Evolutionary conservation across 1,284 basidiomycete genomes (phyloP), one percentile per base, ranked within the genome.

Genomic region (Ustilago esculenta): DNA sequence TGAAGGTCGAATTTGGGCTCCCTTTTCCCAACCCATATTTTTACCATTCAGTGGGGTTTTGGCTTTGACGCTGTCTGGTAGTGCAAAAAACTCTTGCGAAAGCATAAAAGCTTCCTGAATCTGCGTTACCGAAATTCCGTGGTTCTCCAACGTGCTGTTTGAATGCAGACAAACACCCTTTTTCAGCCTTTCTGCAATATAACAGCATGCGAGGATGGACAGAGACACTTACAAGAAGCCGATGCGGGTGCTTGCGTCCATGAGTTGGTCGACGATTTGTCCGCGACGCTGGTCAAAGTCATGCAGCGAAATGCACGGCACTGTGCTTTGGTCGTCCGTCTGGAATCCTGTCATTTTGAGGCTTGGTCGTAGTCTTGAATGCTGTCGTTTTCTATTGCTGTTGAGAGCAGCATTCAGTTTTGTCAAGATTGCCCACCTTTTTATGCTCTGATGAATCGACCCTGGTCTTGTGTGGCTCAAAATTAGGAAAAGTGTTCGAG

Each of bases 71-170:
- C 87, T 86, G 48, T 83, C 64, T 0, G 87, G 85, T 5, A 85
- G 83, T 1, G 82, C 82, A 61, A 89, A 88, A 79, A 88, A 86
- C 18, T 76, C 80, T 64, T 84, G 85, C 2, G 85, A 86, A 86
- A 87, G 54, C 15, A 18, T 76, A 68, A 89, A 89, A 84, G 88
- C 87, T 12, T 68, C 70, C 27, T 84, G 82, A n/a, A 87, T 83
- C 52, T 84, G 84, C 2, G 83, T 81, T 47, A 84, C 79, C 0
- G 83, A 73, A 6, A 85, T 70, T 1, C 84, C 83, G 43, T 85
- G 83, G 54, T 85, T 84, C 34, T 83, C 72, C 14, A 86, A 79
- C 3, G 70, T 75, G 59, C 58, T 60, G n/a, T n/a, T n/a, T n/a
- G n/a, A n/a, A n/a, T n/a, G n/a, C n/a, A n/a, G n/a, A n/a, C n/a